These are phyloP conservation scores for Talaromyces ruber DNA, from an alignment of 495 filamentous ascomycete species.

Conservation along the genomic window DNA sequence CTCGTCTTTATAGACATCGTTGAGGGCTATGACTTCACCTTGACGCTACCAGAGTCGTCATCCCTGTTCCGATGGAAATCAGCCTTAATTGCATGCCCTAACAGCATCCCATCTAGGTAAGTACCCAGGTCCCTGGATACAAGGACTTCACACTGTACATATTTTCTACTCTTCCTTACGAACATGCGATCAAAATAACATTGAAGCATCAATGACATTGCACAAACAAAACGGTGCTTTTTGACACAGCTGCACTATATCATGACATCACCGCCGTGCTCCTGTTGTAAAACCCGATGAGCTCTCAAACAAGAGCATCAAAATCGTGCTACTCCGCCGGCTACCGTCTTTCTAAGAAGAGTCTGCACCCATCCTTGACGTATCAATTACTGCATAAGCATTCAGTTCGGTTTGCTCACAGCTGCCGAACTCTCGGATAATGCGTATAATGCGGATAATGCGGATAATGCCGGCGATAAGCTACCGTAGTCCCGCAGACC, in stretches of 20 bases:
- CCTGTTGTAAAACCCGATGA: neutral
- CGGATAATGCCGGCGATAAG: neutral
- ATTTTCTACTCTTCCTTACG: neutral
- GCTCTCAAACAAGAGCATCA: neutral
- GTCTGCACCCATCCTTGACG: neutral
- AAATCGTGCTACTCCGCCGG: neutral
- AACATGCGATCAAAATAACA: neutral
- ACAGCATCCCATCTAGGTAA: neutral
- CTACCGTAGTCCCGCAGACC: neutral
- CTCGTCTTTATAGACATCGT: neutral
- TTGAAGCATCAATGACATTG: no score
- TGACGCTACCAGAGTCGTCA: slow-evolving; percentile 9
- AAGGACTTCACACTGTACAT: neutral
- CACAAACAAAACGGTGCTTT: no score
- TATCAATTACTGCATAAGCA: neutral
- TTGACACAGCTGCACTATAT: neutral
- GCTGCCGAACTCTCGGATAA: neutral
- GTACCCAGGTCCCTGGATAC: no score
- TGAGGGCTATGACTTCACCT: slow-evolving; percentile 23
- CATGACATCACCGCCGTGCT: neutral
- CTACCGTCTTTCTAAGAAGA: neutral
- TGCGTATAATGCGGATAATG: no score
- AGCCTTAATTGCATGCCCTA: neutral
- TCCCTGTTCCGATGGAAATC: neutral
- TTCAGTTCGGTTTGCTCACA: neutral